These are phyloP conservation scores for Sicyos edulis DNA, from an alignment of 306 rosid genomes.

Conservation along the genomic window DNA sequence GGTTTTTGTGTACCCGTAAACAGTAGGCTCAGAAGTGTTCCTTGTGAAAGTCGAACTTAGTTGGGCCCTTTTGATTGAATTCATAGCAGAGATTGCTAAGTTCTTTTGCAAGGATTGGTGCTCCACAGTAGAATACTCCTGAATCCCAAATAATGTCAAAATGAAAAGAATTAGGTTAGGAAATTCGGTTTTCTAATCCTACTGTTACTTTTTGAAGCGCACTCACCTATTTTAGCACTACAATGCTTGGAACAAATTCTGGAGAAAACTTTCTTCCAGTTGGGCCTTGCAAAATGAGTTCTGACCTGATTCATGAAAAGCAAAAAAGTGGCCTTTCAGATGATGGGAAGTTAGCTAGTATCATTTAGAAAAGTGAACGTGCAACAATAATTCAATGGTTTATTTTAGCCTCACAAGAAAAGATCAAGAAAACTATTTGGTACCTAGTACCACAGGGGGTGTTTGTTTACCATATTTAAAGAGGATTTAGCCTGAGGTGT, in stretches of 20 bases:
- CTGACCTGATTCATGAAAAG: slow-evolving; percentile 52
- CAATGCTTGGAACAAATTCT: slow-evolving; percentile 85
- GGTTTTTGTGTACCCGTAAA: not conserved
- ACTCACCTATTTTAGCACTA: slow-evolving; percentile 79
- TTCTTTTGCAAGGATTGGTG: slow-evolving; percentile 93
- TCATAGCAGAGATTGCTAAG: slow-evolving; percentile 82
- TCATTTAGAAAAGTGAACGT: not conserved
- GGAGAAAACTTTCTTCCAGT: slow-evolving; percentile 96
- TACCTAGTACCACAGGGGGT: too few species aligned
- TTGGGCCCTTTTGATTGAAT: slow-evolving; percentile 88
- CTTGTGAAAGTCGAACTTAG: slow-evolving; percentile 96
- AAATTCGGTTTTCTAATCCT: not conserved
- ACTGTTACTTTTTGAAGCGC: not conserved
- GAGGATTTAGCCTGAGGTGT: too few species aligned
- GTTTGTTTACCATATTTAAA: too few species aligned
- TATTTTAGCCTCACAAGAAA: not conserved
- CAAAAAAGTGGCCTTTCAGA: not conserved
- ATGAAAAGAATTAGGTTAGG: slow-evolving; percentile 21
- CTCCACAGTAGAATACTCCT: slow-evolving; percentile 98
- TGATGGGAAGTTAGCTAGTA: not conserved
- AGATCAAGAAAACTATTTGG: not conserved
- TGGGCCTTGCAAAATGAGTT: slow-evolving; percentile 98
- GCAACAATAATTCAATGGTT: not conserved
- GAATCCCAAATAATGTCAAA: slow-evolving; percentile 28
- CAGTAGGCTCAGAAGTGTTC: slow-evolving; percentile 63